A percentile compares a stretch with the other conserved stretches of the same genome.
Evolutionary conservation across 2,329 filamentous ascomycete genomes (phyloP).

Genomic region (Curvularia lunata): DNA sequence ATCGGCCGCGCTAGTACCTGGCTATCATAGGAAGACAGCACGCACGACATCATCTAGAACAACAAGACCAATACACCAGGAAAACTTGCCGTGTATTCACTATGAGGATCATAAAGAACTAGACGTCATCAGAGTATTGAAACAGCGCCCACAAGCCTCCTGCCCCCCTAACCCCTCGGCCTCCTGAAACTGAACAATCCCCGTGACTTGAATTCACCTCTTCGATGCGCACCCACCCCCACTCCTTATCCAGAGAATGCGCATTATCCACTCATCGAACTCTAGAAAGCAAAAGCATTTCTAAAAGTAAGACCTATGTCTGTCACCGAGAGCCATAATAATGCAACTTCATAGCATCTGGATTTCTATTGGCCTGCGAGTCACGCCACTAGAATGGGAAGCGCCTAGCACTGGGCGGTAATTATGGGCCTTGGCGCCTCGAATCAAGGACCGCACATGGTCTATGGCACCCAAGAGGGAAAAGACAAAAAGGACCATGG

Average conservation of each 20-base stretch:
- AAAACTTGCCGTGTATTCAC: constrained; percentile 1
- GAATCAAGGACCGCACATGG: constrained; percentile 41
- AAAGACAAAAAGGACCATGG: constrained; percentile 19
- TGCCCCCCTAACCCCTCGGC: constrained; percentile 48
- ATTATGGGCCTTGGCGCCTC: constrained; percentile 39
- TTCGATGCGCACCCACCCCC: constrained; percentile 34
- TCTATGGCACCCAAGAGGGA: constrained; percentile 34
- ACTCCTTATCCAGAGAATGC: constrained; percentile 53
- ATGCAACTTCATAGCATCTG: constrained; percentile 56
- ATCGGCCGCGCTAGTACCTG: constrained; percentile 23
- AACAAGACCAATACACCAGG: not conserved
- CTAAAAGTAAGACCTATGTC: constrained; percentile 57
- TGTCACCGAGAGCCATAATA: constrained; percentile 61
- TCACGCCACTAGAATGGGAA: constrained; percentile 43
- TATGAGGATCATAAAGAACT: not conserved
- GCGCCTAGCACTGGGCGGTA: constrained; percentile 37
- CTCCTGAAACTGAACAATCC: constrained; percentile 52
- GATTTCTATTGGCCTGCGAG: constrained; percentile 46
- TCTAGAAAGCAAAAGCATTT: constrained; percentile 61
- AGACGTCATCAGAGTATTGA: not conserved
- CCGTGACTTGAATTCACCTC: constrained; percentile 51
- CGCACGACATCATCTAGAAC: not conserved
- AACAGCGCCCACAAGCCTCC: not conserved
- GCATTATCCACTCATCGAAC: constrained; percentile 54
- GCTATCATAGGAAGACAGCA: not conserved